A percentile compares a stretch with the other conserved stretches of the same genome.
Evolutionary conservation across 2,329 filamentous ascomycete species (phyloP).

Genomic region (Dothiorella sarmentorum): DNA sequence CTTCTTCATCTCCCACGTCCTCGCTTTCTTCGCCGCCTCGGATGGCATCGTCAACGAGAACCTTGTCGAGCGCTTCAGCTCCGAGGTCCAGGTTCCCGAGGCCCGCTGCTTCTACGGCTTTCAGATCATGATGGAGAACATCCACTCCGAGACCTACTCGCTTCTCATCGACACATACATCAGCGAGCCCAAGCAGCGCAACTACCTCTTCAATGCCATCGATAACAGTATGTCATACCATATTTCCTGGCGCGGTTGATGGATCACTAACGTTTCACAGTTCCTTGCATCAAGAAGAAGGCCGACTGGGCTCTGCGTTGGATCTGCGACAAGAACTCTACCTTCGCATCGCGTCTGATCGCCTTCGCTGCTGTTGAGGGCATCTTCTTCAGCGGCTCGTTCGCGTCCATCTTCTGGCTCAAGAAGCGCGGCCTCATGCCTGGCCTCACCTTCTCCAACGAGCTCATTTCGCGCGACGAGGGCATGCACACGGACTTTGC

Average conservation of each 20-base stretch:
- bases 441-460: constrained; percentile 97
- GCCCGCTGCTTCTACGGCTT: constrained; percentile 99
- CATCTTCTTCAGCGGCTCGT: constrained; percentile 99
- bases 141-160: constrained; percentile 99
- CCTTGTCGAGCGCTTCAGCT: constrained; percentile 94
- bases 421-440: constrained; percentile 99
- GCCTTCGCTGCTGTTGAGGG: constrained; percentile 98
- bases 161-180: constrained; percentile 99
- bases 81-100: constrained; percentile 94
- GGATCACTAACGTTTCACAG: constrained; percentile 44
- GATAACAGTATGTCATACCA: constrained; percentile 72
- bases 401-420: constrained; percentile 99
- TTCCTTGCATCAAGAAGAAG: constrained; percentile 97
- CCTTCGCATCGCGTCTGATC: constrained; percentile 91
- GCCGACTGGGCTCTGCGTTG: constrained; percentile 95
- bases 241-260: not conserved
- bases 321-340: constrained; percentile 91
- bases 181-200: constrained; percentile 91
- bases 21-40: constrained; percentile 98
- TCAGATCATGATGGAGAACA: constrained; percentile 99
- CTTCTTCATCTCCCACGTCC: constrained; percentile 97
- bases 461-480: constrained; percentile 99
- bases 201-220: constrained; percentile 96
- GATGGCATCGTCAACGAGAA: constrained; percentile 99
- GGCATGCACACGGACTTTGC: constrained; percentile 99